Percentiles rank a stretch among this genome's conserved stretches.
Evolutionary conservation across 2,329 filamentous ascomycete species (phyloP).

Genomic region (Pseudogymnoascus sp.): DNA sequence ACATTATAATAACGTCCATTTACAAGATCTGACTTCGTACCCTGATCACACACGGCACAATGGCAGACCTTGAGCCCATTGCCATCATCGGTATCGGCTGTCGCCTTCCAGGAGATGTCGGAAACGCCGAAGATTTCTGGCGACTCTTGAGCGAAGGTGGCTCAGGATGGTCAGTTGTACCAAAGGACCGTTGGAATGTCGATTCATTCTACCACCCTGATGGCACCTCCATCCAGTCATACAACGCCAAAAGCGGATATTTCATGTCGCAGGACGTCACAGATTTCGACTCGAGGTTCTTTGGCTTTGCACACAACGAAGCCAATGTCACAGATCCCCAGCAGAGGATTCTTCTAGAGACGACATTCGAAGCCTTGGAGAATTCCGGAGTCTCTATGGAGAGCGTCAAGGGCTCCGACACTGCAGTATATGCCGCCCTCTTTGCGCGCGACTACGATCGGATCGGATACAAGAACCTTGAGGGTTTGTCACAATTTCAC

Average conservation of each 20-base stretch:
- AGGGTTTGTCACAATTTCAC: conserved; percentile 18
- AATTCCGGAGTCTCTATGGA: conserved; percentile 18
- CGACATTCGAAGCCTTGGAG: conserved; percentile 24
- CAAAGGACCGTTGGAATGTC: conserved; percentile 18
- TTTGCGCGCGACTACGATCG: neutral
- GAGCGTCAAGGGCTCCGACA: conserved; percentile 10
- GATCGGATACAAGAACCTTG: conserved; percentile 17
- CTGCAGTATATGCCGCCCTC: neutral
- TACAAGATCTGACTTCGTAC: neutral
- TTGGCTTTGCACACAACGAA: conserved; percentile 15
- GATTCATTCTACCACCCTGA: conserved; percentile 17
- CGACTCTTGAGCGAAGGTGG: conserved; percentile 24
- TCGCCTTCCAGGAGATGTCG: conserved; percentile 29
- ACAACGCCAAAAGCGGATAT: conserved; percentile 14
- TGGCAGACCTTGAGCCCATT: conserved; percentile 21
- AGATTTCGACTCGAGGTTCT: conserved; percentile 20
- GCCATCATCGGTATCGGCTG: conserved; percentile 31
- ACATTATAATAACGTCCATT: neutral
- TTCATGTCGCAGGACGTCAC: conserved; percentile 15
- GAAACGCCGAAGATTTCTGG: conserved; percentile 31
- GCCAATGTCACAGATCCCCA: conserved; percentile 27
- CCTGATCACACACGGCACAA: neutral
- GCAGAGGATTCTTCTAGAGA: conserved; percentile 24
- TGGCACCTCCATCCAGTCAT: neutral
- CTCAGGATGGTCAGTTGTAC: conserved; percentile 22